Evolutionary conservation across 805 yeast genomes (phyloP).

Genomic region (Yarrowia hollandica): DNA sequence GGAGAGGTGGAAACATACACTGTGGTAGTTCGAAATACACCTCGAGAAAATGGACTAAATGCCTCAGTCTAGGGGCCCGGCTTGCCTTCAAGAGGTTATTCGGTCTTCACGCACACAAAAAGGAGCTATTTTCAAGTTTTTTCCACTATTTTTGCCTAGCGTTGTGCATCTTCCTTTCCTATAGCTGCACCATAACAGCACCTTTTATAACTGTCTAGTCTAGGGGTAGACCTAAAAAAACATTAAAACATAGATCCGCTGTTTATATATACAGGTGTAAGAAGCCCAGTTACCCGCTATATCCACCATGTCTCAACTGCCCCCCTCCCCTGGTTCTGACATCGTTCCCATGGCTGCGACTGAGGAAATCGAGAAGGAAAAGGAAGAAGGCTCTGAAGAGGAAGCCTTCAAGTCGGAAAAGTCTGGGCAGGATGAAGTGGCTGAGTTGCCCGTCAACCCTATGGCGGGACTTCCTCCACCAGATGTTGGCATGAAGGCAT

Average conservation of each 20-base stretch:
- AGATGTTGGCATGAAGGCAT: slow-evolving; percentile 14
- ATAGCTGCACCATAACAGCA: slow-evolving; percentile 11
- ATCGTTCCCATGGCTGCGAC: slow-evolving; percentile 13
- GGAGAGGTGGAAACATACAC: too few species aligned
- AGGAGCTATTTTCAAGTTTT: not conserved
- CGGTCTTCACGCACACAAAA: not conserved
- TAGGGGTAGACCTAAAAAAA: slow-evolving; percentile 23
- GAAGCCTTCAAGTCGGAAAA: slow-evolving; percentile 3
- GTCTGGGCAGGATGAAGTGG: not conserved
- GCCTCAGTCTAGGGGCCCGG: slow-evolving; percentile 10
- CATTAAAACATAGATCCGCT: slow-evolving; percentile 19
- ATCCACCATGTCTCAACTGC: slow-evolving; percentile 10
- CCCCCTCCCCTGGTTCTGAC: slow-evolving; percentile 22
- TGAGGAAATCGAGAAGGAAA: slow-evolving; percentile 2
- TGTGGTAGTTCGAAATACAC: too few species aligned
- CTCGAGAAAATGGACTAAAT: not conserved
- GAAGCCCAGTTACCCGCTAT: not conserved
- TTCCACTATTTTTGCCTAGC: not conserved
- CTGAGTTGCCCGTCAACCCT: slow-evolving; percentile 74
- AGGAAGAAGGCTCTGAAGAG: slow-evolving; percentile 4
- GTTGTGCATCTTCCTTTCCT: not conserved
- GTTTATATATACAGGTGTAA: not conserved
- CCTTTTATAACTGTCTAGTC: not conserved
- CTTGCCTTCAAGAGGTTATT: not conserved
- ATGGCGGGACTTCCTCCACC: slow-evolving; percentile 42